A percentile compares a stretch with the other conserved stretches of the same genome.
These are phyloP conservation scores for Podila verticillata DNA, from an alignment of 192 early-diverging fungal genomes.

Conservation along the genomic window DNA sequence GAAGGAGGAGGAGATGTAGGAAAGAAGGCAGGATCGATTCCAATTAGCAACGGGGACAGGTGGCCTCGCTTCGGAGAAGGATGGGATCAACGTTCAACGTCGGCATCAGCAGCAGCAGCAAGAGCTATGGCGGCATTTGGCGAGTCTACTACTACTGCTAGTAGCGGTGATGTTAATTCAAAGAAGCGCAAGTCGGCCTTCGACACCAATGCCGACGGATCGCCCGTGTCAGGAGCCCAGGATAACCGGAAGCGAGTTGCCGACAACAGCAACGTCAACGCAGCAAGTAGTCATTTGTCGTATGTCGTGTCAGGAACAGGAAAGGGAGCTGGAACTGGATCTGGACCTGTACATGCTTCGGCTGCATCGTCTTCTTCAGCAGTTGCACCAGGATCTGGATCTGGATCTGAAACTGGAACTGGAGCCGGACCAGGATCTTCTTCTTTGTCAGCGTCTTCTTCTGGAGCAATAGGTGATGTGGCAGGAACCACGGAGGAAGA, in stretches of 20 bases:
- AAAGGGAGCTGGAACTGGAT: too few species aligned
- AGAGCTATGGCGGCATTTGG: background rate
- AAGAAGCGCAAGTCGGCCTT: background rate
- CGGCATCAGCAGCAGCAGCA: background rate
- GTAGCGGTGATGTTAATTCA: background rate
- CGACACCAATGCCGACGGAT: background rate
- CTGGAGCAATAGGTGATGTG: background rate
- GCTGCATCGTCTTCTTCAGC: too few species aligned
- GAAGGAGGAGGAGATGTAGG: background rate
- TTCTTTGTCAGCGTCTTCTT: background rate
- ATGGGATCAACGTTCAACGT: background rate
- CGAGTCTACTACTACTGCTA: too few species aligned
- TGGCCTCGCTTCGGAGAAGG: background rate
- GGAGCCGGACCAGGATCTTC: background rate
- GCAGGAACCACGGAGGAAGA: background rate
- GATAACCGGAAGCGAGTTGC: background rate
- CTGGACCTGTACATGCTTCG: too few species aligned
- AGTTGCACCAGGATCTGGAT: background rate
- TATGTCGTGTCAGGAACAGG: background rate
- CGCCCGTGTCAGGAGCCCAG: background rate
- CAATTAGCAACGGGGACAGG: background rate
- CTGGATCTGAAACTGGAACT: slow-evolving; percentile 3
- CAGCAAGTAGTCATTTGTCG: too few species aligned
- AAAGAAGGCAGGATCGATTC: background rate
- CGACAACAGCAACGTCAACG: background rate